phyloP scores from a whole-genome alignment of 208 protist genomes.

The Angomonas deanei region DNA sequence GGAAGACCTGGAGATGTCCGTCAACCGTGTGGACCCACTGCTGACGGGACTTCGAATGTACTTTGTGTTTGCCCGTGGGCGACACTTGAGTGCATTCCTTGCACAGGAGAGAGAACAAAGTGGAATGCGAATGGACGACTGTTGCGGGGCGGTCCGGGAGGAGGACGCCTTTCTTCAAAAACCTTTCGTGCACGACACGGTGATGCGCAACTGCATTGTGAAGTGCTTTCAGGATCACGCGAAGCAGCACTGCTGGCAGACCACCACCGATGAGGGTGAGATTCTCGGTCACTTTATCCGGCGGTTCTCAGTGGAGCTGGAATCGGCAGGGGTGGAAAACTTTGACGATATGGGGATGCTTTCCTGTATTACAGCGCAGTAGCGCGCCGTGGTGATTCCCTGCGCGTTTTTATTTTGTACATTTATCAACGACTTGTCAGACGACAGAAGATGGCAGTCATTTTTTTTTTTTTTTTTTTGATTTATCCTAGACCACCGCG shows the following conservation, averaged over 20 bases:
- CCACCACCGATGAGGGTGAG: constrained; percentile 14
- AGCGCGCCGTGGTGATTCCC: constrained; percentile 7
- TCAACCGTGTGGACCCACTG: constrained; percentile 44
- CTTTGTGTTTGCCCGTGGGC: constrained; percentile 48
- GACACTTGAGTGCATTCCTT: constrained; percentile 28
- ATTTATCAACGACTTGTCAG: background rate
- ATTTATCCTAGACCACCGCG: background rate
- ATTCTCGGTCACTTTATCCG: constrained; percentile 37
- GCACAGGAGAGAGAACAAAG: constrained; percentile 11
- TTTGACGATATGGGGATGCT: constrained; percentile 47
- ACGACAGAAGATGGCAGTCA: background rate
- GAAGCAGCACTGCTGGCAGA: constrained; percentile 27
- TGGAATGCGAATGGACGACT: constrained; percentile 21
- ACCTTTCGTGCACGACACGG: constrained; percentile 49
- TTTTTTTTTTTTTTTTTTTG: background rate
- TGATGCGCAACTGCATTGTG: constrained; percentile 53
- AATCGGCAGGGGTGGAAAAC: constrained; percentile 38
- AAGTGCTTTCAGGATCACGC: constrained; percentile 76
- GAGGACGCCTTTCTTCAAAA: constrained; percentile 34
- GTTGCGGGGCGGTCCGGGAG: constrained; percentile 66
- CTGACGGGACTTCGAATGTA: constrained; percentile 65
- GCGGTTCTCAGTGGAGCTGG: constrained; percentile 50
- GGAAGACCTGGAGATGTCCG: constrained; percentile 47
- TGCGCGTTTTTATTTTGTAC: constrained; percentile 8
- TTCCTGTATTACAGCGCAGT: constrained; percentile 40